Base-by-base conservation (phyloP, 192 early-diverging fungal species). In the Backusella westeae region DNA sequence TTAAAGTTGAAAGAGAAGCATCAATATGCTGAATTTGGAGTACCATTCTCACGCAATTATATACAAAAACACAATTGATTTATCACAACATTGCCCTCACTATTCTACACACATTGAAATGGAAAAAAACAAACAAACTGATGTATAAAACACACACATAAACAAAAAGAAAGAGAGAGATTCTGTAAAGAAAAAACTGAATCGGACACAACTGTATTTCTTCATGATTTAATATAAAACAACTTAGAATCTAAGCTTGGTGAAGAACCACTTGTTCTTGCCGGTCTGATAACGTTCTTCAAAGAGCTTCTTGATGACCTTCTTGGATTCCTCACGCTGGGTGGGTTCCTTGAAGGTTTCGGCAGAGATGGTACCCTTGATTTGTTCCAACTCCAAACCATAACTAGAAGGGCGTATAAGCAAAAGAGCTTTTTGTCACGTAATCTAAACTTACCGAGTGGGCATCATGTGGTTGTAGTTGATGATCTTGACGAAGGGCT, bases 251-350 rank as follows among this genome's bases (percentile, higher is more conserved):
- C 94, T 89, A 80, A 99, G 95, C 93, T 99, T 99, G 88, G 94
- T 93, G 91, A 99, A 99, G 96, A 99, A 99, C 98, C 98, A 99
- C 92, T 96, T 96, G 94, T 98, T 99, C 94, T 99, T 99, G 87
- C 98, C 98, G 75, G 90, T 89, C 84, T 94, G 91, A 91, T 99
- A 97, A 87, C 96, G 92, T 89, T 98, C 96, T 90, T 99, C 91
- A 82, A 99, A 95, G 77, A 95, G 88, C 90, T 93, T 95, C 90
- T 95, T 97, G 88, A 99, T 89, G 85, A 91, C 81, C 91, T 97
- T 97, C 89, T 94, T 95, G 87, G 97, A 92, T 39, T 90, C 88
- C 68, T 90, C 81, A 79, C 95, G 92, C 88, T 98, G 96, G 78
- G 95, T 86, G 73, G 95, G 95, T 88, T 98, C 98, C 90, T 95